Evolutionary conservation across 768 basidiomycete species (phyloP), one percentile per base, ranked within the genome.

Genomic region (Tricholoma saponaceum): DNA sequence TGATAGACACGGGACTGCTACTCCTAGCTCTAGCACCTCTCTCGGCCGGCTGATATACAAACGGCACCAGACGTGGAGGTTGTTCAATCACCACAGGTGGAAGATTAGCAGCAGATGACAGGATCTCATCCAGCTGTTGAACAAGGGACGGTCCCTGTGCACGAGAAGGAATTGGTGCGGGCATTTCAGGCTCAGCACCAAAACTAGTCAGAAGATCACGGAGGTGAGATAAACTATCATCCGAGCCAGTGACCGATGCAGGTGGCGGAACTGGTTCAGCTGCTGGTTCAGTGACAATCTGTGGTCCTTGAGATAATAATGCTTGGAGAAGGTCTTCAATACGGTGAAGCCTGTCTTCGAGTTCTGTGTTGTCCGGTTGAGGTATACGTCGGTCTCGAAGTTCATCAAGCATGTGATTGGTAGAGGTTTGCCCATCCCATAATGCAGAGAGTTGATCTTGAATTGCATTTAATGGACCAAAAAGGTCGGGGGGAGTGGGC

Each of bases 381-480:
- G 73, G 72, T n/a, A 67, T 60, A 46, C 76, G 70, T 18, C 80
- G 77, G 28, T 79, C 76, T 18, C 82, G 79, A 54, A 94, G 72
- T 23, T 85, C 81, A 56, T 88, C 83, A 33, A 95, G 69, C 58
- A 84, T 72, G 28, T 80, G 77, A 52, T 85, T 84, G 6, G 87
- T 81, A 0, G 79, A 73, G 0, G 69, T 64, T 69, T 95, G 91
- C 5, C 80, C 83, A 50, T 88, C 78, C 69, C 82, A 76, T 20
- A 96, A 68, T 8, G 79, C 81, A 9, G 75, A 73, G 6, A 86
- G 75, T 61, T 86, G 83, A 6, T 83, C 80, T 44, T 83, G 77
- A 44, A 95, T 75, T 12, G 75, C 78, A 14, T 80, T 74, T 46
- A 94, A 63, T 26, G 86, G 75, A 4, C 79, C 78, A 14, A 79